phyloP scores from a whole-genome alignment of 2,329 filamentous ascomycete species.

The Aspergillus sp. region DNA sequence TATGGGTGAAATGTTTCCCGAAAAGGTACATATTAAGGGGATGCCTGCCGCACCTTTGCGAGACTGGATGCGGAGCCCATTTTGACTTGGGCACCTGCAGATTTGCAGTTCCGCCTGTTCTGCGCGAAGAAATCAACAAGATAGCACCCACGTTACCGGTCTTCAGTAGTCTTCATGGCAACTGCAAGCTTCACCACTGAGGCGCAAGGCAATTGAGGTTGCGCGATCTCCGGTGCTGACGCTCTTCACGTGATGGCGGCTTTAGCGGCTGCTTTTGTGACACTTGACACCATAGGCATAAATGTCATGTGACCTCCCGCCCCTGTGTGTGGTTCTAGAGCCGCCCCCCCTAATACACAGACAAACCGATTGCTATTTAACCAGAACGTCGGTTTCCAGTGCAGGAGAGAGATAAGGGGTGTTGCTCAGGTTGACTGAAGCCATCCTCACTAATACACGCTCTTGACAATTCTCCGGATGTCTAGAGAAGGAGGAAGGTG shows the following conservation, averaged over 20 bases:
- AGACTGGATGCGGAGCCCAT: slow-evolving; percentile 34
- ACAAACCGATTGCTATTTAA: slow-evolving; percentile 1
- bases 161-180: background rate
- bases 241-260: background rate
- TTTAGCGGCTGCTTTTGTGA: background rate
- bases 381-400: background rate
- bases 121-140: background rate
- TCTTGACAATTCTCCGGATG: slow-evolving; percentile 2
- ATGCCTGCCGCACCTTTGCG: slow-evolving; percentile 27
- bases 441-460: background rate
- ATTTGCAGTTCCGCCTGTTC: background rate
- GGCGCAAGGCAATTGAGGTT: background rate
- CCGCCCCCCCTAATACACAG: slow-evolving; percentile 19
- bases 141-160: background rate
- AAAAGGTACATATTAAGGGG: background rate
- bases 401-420: slow-evolving; percentile 14
- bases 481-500: slow-evolving; percentile 8
- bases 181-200: background rate
- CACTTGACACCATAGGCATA: background rate
- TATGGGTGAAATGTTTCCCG: background rate
- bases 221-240: background rate
- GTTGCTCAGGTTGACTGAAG: slow-evolving; percentile 1
- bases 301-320: slow-evolving; percentile 16
- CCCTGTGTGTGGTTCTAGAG: slow-evolving; percentile 25
- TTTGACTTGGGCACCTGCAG: background rate